These are phyloP conservation scores for Coprinopsis strossmayeri DNA, from an alignment of 768 basidiomycete genomes.

Conservation along the genomic window DNA sequence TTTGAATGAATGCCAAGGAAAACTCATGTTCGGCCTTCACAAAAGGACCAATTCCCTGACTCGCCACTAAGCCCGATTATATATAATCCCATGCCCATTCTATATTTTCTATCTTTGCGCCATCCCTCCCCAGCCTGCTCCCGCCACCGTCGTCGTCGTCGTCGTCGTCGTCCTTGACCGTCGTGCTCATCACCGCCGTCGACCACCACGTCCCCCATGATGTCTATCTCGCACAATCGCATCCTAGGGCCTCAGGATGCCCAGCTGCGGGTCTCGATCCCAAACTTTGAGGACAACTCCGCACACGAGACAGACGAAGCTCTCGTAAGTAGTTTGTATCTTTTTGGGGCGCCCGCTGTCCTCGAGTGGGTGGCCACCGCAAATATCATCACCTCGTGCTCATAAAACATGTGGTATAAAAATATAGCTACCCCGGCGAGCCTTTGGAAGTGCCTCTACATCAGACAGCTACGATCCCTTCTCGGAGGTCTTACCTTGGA, in stretches of 20 bases:
- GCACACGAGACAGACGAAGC: not conserved
- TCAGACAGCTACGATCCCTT: conserved; percentile 9
- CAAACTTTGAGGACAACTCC: not conserved
- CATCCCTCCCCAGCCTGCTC: not conserved
- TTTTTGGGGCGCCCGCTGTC: too few relatives aligned
- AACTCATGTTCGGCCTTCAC: too few relatives aligned
- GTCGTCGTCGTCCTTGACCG: not conserved
- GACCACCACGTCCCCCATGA: not conserved
- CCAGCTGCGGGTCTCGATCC: not conserved
- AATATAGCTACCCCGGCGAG: conserved; percentile 1
- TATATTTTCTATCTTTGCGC: too few relatives aligned
- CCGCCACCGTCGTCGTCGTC: not conserved
- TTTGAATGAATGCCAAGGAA: too few relatives aligned
- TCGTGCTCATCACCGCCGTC: not conserved
- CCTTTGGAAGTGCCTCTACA: conserved; percentile 9
- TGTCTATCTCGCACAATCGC: not conserved
- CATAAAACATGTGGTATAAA: not conserved
- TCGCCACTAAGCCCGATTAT: not conserved
- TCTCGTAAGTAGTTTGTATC: not conserved
- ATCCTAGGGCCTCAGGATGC: not conserved
- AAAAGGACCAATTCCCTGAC: not conserved
- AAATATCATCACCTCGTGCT: conserved; percentile 10
- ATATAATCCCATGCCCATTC: not conserved
- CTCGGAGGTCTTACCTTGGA: conserved; percentile 8
- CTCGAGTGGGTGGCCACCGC: too few relatives aligned